Evolutionary conservation across 257 asterid genomes (phyloP).

Genomic region (Lavandula angustifolia): DNA sequence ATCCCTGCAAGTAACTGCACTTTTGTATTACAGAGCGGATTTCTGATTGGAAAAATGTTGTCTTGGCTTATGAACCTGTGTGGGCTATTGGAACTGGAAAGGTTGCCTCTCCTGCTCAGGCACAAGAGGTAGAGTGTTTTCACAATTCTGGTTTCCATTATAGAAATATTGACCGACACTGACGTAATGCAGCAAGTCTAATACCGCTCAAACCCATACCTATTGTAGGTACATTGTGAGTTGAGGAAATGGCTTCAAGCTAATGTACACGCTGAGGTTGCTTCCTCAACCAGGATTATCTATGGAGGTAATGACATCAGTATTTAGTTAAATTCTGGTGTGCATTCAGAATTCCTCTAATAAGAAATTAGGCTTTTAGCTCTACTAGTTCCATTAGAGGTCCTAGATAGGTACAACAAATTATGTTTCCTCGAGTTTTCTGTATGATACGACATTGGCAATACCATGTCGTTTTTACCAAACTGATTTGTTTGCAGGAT

Average conservation of each 20-base stretch:
- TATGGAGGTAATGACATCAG: slow-evolving; percentile 96
- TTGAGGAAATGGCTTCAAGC: slow-evolving; percentile 91
- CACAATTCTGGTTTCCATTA: not conserved
- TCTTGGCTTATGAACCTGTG: slow-evolving; percentile 97
- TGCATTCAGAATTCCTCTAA: no score
- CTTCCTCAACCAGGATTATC: slow-evolving; percentile 89
- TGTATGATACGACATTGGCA: no score
- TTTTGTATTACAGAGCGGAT: slow-evolving; percentile 52
- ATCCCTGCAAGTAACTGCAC: slow-evolving; percentile 1
- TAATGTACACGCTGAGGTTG: slow-evolving; percentile 68
- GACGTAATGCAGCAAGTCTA: slow-evolving; percentile 14
- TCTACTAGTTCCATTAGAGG: no score
- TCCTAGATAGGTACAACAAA: no score
- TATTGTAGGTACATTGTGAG: slow-evolving; percentile 73
- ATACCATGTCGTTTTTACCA: not conserved
- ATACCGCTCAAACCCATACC: slow-evolving; percentile 7
- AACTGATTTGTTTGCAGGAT: slow-evolving; percentile 48
- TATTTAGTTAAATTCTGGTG: no score
- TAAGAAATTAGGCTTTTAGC: no score
- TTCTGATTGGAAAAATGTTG: slow-evolving; percentile 81
- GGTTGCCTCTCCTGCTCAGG: slow-evolving; percentile 96
- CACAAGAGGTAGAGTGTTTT: slow-evolving; percentile 82
- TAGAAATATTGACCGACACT: slow-evolving; percentile 14
- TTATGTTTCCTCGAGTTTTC: no score
- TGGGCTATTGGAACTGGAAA: slow-evolving; percentile 99